A percentile compares a stretch with the other conserved stretches of the same genome.
phyloP scores from a whole-genome alignment of 2,329 filamentous ascomycete genomes.

The Aschersonia sp. region DNA sequence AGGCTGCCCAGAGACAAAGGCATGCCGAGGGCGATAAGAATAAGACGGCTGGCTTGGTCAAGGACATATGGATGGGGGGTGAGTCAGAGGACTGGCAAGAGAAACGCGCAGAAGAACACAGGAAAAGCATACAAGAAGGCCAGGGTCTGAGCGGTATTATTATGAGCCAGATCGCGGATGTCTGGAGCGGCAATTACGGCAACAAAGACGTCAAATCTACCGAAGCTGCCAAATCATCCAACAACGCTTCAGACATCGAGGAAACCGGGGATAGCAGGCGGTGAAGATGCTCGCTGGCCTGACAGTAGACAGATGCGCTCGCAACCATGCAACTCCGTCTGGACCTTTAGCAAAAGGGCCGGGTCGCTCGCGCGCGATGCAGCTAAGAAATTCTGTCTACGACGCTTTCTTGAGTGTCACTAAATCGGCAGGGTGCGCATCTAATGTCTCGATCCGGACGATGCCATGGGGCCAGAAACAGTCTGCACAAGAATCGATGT shows the following conservation, averaged over 20 bases:
- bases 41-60: constrained; percentile 18
- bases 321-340: too few species aligned
- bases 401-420: too few species aligned
- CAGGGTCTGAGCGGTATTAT: constrained; percentile 43
- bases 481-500: too few species aligned
- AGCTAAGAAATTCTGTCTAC: too few species aligned
- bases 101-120: constrained; percentile 35
- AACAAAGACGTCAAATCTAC: constrained; percentile 13
- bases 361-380: too few species aligned
- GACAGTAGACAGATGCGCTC: too few species aligned
- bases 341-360: too few species aligned
- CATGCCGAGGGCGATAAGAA: constrained; percentile 16
- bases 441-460: too few species aligned
- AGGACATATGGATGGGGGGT: constrained; percentile 43
- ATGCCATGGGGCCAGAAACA: too few species aligned
- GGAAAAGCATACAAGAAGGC: constrained; percentile 37
- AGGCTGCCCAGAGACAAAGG: constrained; percentile 14
- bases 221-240: constrained; percentile 6
- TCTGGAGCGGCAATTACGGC: constrained; percentile 25
- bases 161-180: constrained; percentile 40
- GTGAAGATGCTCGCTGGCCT: too few species aligned
- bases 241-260: not conserved
- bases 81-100: constrained; percentile 39
- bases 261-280: not conserved
- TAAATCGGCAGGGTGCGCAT: too few species aligned